Conservation (phyloP, 2,329 filamentous ascomycete genomes). For the Phyllosticta citriasiana region DNA sequence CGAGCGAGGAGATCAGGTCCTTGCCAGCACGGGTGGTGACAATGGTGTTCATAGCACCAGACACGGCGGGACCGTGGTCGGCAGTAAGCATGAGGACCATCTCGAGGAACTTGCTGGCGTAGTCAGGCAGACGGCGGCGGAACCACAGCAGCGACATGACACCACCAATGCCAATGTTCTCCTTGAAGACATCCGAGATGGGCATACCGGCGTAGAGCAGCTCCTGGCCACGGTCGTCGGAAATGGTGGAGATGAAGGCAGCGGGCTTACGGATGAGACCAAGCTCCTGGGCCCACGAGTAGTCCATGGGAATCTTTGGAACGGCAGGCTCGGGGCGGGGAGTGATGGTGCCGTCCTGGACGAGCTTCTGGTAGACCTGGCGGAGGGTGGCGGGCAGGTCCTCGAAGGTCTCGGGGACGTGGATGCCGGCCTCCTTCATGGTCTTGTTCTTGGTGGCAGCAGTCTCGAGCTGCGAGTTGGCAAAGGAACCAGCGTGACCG, state of each 20-base stretch:
- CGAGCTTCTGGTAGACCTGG: constrained; percentile 77
- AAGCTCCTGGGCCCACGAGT: constrained; percentile 98
- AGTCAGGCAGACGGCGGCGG: constrained; percentile 89
- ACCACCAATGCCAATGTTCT: constrained; percentile 98
- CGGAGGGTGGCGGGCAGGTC: constrained; percentile 73
- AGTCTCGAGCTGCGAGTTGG: constrained; percentile 98
- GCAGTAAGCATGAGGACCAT: constrained; percentile 99
- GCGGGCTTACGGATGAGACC: constrained; percentile 99
- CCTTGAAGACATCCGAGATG: constrained; percentile 98
- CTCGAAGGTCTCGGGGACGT: constrained; percentile 94
- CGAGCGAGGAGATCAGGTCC: constrained; percentile 90
- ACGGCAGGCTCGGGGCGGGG: constrained; percentile 82
- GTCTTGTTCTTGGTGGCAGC: constrained; percentile 92
- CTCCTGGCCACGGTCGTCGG: constrained; percentile 98
- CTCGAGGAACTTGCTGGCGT: constrained; percentile 98
- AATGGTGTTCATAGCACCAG: constrained; percentile 99
- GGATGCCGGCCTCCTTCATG: constrained; percentile 91
- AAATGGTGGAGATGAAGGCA: constrained; percentile 99
- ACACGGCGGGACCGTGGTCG: constrained; percentile 97
- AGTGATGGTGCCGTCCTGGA: constrained; percentile 74
- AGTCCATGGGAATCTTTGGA: constrained; percentile 99
- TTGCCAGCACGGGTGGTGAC: constrained; percentile 99
- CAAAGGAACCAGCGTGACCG: constrained; percentile 95
- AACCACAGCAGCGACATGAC: constrained; percentile 99
- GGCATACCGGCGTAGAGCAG: constrained; percentile 98